Conservation (phyloP, 495 filamentous ascomycete genomes). For the Penicillium pulvis region DNA sequence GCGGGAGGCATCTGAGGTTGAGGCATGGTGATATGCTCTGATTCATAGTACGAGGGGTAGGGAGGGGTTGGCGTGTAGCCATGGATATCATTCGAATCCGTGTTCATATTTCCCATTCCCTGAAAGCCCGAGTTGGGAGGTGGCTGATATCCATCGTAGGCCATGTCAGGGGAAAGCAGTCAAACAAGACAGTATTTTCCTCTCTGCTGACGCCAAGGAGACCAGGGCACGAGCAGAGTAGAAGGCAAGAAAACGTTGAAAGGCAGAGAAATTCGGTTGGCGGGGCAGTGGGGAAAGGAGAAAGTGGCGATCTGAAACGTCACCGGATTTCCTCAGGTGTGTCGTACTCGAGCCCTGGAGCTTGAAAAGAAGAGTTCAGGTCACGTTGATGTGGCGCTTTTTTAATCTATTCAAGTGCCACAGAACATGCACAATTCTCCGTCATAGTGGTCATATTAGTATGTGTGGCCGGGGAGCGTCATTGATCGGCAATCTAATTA, state of each 20-base stretch:
- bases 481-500: conserved; percentile 19
- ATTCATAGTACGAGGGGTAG: conserved; percentile 38
- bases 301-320: conserved; percentile 26
- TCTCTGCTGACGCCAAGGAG: not conserved
- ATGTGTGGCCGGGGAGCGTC: conserved; percentile 3
- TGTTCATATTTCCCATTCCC: conserved; percentile 30
- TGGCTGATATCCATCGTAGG: conserved; percentile 42
- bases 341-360: not conserved
- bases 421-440: conserved; percentile 1
- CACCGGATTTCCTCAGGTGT: conserved; percentile 8
- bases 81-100: conserved; percentile 26
- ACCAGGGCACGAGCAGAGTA: not conserved
- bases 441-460: conserved; percentile 10
- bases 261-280: conserved; percentile 24
- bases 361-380: not conserved
- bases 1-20: conserved; percentile 39
- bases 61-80: conserved; percentile 31
- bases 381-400: conserved; percentile 24
- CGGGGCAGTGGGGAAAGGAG: conserved; percentile 14
- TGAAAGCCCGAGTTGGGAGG: conserved; percentile 27
- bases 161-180: conserved; percentile 27
- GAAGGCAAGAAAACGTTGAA: conserved; percentile 4
- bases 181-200: not conserved
- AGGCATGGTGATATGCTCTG: conserved; percentile 45
- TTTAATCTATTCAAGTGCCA: conserved; percentile 24